These are phyloP conservation scores for Phaffomyces antillensis DNA, from an alignment of 805 yeast species.

Conservation along the genomic window DNA sequence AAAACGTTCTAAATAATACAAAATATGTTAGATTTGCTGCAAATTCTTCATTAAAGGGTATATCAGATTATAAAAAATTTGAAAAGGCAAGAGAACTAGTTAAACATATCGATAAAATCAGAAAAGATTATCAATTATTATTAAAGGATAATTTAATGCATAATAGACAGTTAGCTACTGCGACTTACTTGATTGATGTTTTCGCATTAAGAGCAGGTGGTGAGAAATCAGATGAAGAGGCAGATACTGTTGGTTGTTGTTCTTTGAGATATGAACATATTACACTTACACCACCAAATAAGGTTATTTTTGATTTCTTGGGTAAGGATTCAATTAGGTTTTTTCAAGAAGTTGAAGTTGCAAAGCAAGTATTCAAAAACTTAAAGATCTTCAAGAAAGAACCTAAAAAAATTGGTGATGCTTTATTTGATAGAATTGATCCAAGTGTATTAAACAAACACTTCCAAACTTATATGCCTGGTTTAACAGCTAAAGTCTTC, in stretches of 20 bases:
- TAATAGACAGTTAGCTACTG: constrained; percentile 88
- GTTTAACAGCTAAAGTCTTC: constrained; percentile 92
- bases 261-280: constrained; percentile 88
- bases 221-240: constrained; percentile 94
- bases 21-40: constrained; percentile 92
- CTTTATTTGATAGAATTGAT: constrained; percentile 82
- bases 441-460: constrained; percentile 80
- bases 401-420: constrained; percentile 90
- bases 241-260: constrained; percentile 97
- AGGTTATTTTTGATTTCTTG: constrained; percentile 81
- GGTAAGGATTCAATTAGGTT: constrained; percentile 94
- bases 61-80: constrained; percentile 84
- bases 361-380: constrained; percentile 85
- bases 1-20: constrained; percentile 73
- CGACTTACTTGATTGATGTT: constrained; percentile 85
- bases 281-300: constrained; percentile 76
- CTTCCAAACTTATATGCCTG: constrained; percentile 84
- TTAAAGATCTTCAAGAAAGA: constrained; percentile 77
- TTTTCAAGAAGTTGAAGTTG: constrained; percentile 89
- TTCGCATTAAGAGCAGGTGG: constrained; percentile 98
- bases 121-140: constrained; percentile 65
- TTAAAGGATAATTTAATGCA: constrained; percentile 72
- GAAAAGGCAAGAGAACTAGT: constrained; percentile 88
- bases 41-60: constrained; percentile 84
- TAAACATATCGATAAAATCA: constrained; percentile 59